Percentiles rank a stretch among this genome's conserved stretches.
phyloP scores from a whole-genome alignment of 495 filamentous ascomycete species.

The Zalerion maritima region DNA sequence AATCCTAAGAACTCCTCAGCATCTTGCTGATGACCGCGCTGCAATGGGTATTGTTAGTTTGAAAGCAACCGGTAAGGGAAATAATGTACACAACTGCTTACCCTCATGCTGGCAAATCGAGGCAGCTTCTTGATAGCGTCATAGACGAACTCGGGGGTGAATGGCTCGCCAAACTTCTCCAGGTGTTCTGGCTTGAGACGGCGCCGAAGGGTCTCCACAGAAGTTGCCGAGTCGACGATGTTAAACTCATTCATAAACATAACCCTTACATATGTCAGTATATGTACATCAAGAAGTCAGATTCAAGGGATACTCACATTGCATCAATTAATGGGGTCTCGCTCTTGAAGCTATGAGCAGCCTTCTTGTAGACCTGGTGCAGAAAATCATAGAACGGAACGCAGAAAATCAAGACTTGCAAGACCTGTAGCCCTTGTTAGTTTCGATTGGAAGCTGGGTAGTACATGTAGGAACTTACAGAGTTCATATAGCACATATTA shows the following conservation, averaged over 20 bases:
- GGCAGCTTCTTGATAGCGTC: conserved; percentile 76
- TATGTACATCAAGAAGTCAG: not conserved
- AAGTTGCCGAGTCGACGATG: conserved; percentile 61
- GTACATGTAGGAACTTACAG: conserved; percentile 41
- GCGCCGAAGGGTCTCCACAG: conserved; percentile 56
- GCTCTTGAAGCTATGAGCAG: conserved; percentile 82
- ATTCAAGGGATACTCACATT: conserved; percentile 48
- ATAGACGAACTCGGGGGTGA: conserved; percentile 91
- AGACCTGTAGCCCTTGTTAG: conserved; percentile 38
- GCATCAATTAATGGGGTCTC: conserved; percentile 88
- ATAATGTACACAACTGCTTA: conserved; percentile 25
- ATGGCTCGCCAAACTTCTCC: conserved; percentile 81
- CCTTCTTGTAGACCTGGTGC: conserved; percentile 70
- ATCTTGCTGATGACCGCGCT: conserved; percentile 95
- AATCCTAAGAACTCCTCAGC: conserved; percentile 96
- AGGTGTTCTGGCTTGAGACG: conserved; percentile 68
- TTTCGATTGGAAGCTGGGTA: not conserved
- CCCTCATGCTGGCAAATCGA: conserved; percentile 81
- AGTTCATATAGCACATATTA: conserved; percentile 99
- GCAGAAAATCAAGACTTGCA: conserved; percentile 88
- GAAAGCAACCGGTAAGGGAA: conserved; percentile 1
- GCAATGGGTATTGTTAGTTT: conserved; percentile 15
- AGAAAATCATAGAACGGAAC: conserved; percentile 89
- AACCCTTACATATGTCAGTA: conserved; percentile 40
- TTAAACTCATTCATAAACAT: conserved; percentile 93